Conservation (phyloP, 2,329 filamentous ascomycete genomes). For the Calycina herbarum region DNA sequence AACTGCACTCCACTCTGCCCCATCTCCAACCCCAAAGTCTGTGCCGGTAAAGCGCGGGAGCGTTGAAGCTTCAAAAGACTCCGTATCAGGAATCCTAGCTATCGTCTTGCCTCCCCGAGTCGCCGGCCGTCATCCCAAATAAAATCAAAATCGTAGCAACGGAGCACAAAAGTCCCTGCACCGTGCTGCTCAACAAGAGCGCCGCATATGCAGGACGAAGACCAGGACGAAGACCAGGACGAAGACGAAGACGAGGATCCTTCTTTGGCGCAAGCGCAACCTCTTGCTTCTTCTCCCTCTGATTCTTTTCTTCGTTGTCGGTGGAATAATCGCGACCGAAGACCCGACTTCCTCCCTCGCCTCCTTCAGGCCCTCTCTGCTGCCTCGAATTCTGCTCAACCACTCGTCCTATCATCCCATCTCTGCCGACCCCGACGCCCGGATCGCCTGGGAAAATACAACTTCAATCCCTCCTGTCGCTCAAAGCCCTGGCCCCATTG, state of each 20-base stretch:
- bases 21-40: background rate
- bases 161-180: no score
- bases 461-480: slow-evolving; percentile 7
- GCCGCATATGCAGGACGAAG: no score
- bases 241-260: background rate
- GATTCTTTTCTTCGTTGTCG: slow-evolving; percentile 7
- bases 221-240: background rate
- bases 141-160: no score
- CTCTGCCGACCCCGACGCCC: background rate
- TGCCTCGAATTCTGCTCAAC: slow-evolving; percentile 2
- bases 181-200: no score
- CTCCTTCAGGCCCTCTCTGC: background rate
- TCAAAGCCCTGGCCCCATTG: slow-evolving; percentile 2
- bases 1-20: no score
- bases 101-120: no score
- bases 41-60: background rate
- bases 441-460: slow-evolving; percentile 14
- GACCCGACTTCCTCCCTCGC: background rate
- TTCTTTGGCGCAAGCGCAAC: background rate
- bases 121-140: no score
- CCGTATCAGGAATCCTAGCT: no score
- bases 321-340: slow-evolving; percentile 30
- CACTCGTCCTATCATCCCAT: slow-evolving; percentile 2
- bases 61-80: no score
- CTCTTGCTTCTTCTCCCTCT: background rate